phyloP scores from a whole-genome alignment of 495 filamentous ascomycete species.

The Geopyxis carbonaria region DNA sequence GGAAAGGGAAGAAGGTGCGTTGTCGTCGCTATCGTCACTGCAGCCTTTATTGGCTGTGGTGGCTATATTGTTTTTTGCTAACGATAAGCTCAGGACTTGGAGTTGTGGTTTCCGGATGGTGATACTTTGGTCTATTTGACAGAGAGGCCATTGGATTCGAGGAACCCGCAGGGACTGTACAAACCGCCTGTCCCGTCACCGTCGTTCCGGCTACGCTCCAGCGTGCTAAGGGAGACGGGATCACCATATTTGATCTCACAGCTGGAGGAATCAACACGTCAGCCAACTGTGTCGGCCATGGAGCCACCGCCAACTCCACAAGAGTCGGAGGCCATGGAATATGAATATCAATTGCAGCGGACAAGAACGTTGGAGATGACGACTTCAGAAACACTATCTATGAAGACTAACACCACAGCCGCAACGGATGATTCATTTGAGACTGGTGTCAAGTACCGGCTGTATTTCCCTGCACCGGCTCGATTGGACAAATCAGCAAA shows the following conservation, averaged over 20 bases:
- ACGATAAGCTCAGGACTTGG: constrained; percentile 32
- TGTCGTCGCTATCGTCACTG: neutral
- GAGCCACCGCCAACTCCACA: constrained; percentile 27
- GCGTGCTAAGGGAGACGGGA: constrained; percentile 38
- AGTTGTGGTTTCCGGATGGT: constrained; percentile 45
- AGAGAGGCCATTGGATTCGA: constrained; percentile 15
- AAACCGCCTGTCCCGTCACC: constrained; percentile 31
- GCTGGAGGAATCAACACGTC: constrained; percentile 36
- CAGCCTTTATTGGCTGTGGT: neutral
- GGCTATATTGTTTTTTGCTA: constrained; percentile 8
- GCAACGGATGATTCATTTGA: constrained; percentile 27
- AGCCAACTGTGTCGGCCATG: constrained; percentile 24
- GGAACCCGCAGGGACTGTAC: constrained; percentile 21
- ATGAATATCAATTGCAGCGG: constrained; percentile 23
- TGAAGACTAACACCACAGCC: constrained; percentile 24
- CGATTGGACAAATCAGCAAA: constrained; percentile 31
- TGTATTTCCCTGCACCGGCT: constrained; percentile 38
- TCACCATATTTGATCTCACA: constrained; percentile 36
- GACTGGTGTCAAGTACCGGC: constrained; percentile 40
- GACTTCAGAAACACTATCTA: constrained; percentile 22
- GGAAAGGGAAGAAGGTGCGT: constrained; percentile 15
- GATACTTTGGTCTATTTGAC: constrained; percentile 44
- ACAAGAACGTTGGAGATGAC: constrained; percentile 24
- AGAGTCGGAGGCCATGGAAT: constrained; percentile 23
- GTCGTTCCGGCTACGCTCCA: constrained; percentile 40